Base-by-base conservation (phyloP, 2,329 filamentous ascomycete genomes). In the Botryotinia calthae region DNA sequence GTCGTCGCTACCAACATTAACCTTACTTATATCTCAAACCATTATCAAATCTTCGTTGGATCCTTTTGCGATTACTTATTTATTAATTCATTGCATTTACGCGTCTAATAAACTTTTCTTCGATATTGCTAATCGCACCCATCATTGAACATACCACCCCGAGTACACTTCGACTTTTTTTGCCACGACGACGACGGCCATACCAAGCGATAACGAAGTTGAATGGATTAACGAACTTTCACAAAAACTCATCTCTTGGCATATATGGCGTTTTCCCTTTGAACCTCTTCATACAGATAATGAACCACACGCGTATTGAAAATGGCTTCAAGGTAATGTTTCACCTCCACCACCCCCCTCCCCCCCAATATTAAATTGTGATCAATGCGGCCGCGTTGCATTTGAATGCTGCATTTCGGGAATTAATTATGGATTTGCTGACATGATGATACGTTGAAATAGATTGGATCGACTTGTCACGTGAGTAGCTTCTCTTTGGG, bases 381-480 rank as follows among this genome's bases (percentile, higher is more conserved):
- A 58, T 31, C 54, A 59, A 66, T 72, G 70, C 69, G 46, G 68
- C 56, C 40, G 40, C 63, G 28, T 70, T 63, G 31, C 65, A 56
- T 42, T 67, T 56, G 16, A 20, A 56, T 42, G 48, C 9, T 56
- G 46, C 59, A 51, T 56, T 56, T 48, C 46, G 69, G 37, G 54
- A 62, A 67, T 56, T 46, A 51, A 59, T n/a, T 31, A 62, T 42
- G 46, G 46, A n/a, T 51, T 31, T 72, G n/a, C 42, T 73, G 72
- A 75, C 77, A 54, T 79, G 73, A 78, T 74, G 71, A 76, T 72
- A 76, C 76, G 48, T 77, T 72, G 76, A 72, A 10, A 73, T 79
- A 94, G 93, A 88, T 89, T 95, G 80, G 93, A 95, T 85, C 90
- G 93, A 82, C 87, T 95, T 79, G 93, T 95, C 86, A 95, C 92